Evolutionary conservation across 2,329 filamentous ascomycete genomes (phyloP).

Genomic region (Helicocarpus griseus): DNA sequence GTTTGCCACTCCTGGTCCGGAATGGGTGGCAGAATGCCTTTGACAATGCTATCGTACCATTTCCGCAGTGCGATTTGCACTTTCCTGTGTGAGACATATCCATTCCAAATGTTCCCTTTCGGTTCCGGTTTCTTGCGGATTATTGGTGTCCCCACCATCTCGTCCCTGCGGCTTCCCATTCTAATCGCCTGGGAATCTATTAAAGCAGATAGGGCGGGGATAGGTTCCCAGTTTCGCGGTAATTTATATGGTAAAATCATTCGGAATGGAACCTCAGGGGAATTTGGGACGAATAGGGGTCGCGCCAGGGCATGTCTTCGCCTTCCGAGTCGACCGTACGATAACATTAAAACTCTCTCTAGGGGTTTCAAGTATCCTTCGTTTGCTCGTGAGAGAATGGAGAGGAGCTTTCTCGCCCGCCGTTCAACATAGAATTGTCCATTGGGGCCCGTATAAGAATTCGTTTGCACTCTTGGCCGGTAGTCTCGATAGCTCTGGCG

Average conservation of each 20-base stretch:
- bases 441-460: constrained; percentile 12
- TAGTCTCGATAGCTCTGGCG: constrained; percentile 40
- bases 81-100: constrained; percentile 21
- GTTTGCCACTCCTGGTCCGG: constrained; percentile 26
- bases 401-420: constrained; percentile 29
- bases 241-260: constrained; percentile 10
- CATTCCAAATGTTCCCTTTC: constrained; percentile 27
- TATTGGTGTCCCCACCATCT: constrained; percentile 5
- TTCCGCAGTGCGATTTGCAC: constrained; percentile 25
- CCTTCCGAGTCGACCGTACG: constrained; percentile 49
- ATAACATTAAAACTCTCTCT: constrained; percentile 42
- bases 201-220: constrained; percentile 22
- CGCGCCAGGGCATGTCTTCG: constrained; percentile 41
- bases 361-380: constrained; percentile 44
- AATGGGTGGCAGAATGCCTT: constrained; percentile 29
- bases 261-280: constrained; percentile 11
- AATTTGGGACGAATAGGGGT: constrained; percentile 9
- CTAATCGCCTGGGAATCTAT: constrained; percentile 27
- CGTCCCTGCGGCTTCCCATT: constrained; percentile 19
- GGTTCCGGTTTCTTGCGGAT: constrained; percentile 19
- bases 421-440: constrained; percentile 17
- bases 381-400: constrained; percentile 43
- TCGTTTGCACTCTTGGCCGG: constrained; percentile 11
- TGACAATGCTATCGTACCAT: constrained; percentile 28
- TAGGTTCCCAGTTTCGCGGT: constrained; percentile 27